Evolutionary conservation across 345 rosid genomes (phyloP).

Genomic region (Hibiscus trionum): DNA sequence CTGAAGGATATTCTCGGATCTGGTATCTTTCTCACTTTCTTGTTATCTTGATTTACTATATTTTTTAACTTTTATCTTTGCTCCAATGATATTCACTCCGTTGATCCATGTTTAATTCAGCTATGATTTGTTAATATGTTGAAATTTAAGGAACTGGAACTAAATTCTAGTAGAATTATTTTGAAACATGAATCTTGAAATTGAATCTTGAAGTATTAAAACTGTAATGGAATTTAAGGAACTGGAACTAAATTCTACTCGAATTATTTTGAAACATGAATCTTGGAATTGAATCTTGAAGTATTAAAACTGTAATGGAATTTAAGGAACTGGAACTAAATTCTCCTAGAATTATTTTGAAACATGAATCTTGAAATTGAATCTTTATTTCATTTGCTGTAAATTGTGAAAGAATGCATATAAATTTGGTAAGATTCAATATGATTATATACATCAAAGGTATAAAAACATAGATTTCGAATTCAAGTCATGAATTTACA

Average conservation of each 20-base stretch:
- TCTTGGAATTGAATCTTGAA: no score
- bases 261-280: background rate
- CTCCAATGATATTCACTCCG: background rate
- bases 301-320: background rate
- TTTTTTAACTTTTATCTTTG: background rate
- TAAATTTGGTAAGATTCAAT: background rate
- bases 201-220: no score
- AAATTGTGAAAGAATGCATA: background rate
- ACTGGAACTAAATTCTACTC: background rate
- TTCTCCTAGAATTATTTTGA: background rate
- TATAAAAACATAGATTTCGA: background rate
- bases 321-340: background rate
- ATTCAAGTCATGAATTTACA: background rate
- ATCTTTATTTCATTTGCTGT: background rate
- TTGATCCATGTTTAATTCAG: background rate
- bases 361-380: background rate
- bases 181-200: no score
- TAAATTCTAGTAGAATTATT: background rate
- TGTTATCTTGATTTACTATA: background rate
- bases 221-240: no score
- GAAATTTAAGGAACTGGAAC: background rate
- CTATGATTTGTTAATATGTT: background rate
- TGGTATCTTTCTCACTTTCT: slow-evolving; percentile 25
- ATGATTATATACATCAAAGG: background rate
- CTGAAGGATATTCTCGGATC: slow-evolving; percentile 59